Evolutionary conservation across 2,329 filamentous ascomycete species (phyloP), one percentile per base, ranked within the genome.

Genomic region (Aspergillus spinulosporus): DNA sequence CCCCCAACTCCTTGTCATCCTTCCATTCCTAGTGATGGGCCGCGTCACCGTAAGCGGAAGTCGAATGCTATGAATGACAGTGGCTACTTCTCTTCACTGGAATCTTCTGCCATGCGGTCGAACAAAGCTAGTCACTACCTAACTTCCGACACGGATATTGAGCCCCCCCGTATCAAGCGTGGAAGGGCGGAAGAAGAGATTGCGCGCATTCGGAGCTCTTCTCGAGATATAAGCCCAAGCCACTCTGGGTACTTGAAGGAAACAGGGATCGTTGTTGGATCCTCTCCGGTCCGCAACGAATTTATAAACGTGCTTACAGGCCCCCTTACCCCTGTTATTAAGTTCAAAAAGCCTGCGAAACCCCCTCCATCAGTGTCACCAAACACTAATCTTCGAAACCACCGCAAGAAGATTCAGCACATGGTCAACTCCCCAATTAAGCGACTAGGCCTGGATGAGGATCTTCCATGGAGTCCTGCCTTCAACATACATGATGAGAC

Each of bases 141-240:
- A 43, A 90, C 88, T 3, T 93, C 90, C 0, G 92, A 95, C 66
- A 72, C 82, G 44, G 83, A 85, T 66, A 83, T 87, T 51, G 89
- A 92, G 64, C 86, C 87, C n/a, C 88, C 88, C 49, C 84, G 85
- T 54, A 87, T 92, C 66, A 95, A 93, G 78, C 88, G 90, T 58
- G 93, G 93, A 31, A 88, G 93, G 59, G 94, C 94, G 12, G 94
- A 97, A 73, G 92, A 95, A 66, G 94, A 97, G 74, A 97, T 99
- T 78, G 90, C 89, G 45, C 90, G 93, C 40, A 88, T 97, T 52
- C 88, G 94, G 63, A 90, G 89, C 60, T 97, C 93, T 1, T 96
- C 92, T 1, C 93, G 92, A 66, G 92, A 96, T 67, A 67, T 76
- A 26, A 97, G 92, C 68, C 94, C 94, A 3, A 89, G 86, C 48